phyloP scores from a whole-genome alignment of 306 rosid genomes.

The Fragaria nilgerrensis region DNA sequence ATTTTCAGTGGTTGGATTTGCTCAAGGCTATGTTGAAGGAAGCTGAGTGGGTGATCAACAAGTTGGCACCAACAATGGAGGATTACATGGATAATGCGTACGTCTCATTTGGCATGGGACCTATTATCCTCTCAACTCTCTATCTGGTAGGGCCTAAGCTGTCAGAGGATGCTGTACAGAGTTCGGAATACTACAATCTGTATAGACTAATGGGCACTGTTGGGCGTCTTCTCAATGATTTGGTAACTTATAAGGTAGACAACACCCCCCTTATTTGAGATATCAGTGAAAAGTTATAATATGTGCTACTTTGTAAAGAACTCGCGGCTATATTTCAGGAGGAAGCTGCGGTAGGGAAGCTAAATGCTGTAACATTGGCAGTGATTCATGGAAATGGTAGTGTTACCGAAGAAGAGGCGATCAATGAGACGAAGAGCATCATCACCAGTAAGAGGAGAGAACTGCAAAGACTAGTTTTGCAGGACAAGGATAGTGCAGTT shows the following conservation, averaged over 20 bases:
- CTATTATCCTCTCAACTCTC: constrained; percentile 71
- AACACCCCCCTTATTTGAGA: neutral
- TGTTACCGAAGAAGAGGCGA: constrained; percentile 40
- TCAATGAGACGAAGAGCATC: constrained; percentile 32
- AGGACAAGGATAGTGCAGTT: constrained; percentile 48
- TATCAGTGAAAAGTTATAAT: neutral
- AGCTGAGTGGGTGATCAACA: constrained; percentile 58
- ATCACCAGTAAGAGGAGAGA: constrained; percentile 51
- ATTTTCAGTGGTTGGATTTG: constrained; percentile 72
- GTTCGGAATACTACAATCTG: constrained; percentile 42
- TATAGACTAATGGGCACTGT: constrained; percentile 55
- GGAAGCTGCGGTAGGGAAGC: constrained; percentile 73
- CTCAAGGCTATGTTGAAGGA: constrained; percentile 61
- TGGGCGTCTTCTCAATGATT: constrained; percentile 78
- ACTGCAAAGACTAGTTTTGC: constrained; percentile 59
- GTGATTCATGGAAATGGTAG: constrained; percentile 36
- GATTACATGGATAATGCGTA: constrained; percentile 68
- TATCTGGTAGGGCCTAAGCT: constrained; percentile 76
- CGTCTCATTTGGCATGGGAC: constrained; percentile 66
- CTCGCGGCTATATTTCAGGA: constrained; percentile 44
- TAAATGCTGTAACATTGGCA: constrained; percentile 51
- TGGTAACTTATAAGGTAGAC: constrained; percentile 52
- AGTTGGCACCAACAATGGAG: constrained; percentile 52
- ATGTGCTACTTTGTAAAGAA: neutral
- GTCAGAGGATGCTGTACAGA: constrained; percentile 37